Percentiles rank a stretch among this genome's conserved stretches.
phyloP scores from a whole-genome alignment of 257 asterid genomes.

The Fraxinus quadrangulata region DNA sequence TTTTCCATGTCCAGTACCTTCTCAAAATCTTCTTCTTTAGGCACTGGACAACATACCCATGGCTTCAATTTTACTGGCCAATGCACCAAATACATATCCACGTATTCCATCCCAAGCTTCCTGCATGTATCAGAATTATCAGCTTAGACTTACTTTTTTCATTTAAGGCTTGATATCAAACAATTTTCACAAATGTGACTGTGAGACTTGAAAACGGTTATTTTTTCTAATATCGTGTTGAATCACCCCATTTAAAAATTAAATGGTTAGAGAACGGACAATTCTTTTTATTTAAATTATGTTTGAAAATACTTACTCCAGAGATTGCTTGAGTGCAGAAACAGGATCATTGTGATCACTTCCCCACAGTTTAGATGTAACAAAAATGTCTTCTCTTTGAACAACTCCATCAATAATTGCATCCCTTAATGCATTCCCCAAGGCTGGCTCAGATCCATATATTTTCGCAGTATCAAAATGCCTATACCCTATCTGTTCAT shows the following conservation, averaged over 20 bases:
- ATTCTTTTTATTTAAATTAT: too few relatives aligned
- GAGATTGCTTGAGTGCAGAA: constrained; percentile 63
- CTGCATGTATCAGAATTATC: constrained; percentile 20
- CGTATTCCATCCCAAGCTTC: constrained; percentile 69
- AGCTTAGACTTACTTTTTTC: too few relatives aligned
- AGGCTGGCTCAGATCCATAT: constrained; percentile 75
- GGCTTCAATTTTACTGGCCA: constrained; percentile 86
- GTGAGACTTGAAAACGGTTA: too few relatives aligned
- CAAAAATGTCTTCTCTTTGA: constrained; percentile 57
- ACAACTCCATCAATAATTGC: constrained; percentile 47
- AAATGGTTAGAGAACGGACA: too few relatives aligned
- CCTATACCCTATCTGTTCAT: constrained; percentile 67
- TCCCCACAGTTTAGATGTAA: constrained; percentile 82
- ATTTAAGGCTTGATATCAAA: too few relatives aligned
- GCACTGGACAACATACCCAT: constrained; percentile 56
- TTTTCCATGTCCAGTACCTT: constrained; percentile 46
- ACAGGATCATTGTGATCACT: constrained; percentile 81
- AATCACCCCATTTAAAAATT: neutral
- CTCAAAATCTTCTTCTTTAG: constrained; percentile 63
- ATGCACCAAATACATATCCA: constrained; percentile 84
- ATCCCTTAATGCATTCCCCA: constrained; percentile 62
- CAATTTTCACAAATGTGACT: too few relatives aligned
- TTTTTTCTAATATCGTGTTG: neutral
- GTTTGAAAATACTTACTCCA: constrained; percentile 45
- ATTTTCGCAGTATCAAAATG: constrained; percentile 85